Evolutionary conservation across 2,329 filamentous ascomycete species (phyloP).

Genomic region (Penicillium sp.): DNA sequence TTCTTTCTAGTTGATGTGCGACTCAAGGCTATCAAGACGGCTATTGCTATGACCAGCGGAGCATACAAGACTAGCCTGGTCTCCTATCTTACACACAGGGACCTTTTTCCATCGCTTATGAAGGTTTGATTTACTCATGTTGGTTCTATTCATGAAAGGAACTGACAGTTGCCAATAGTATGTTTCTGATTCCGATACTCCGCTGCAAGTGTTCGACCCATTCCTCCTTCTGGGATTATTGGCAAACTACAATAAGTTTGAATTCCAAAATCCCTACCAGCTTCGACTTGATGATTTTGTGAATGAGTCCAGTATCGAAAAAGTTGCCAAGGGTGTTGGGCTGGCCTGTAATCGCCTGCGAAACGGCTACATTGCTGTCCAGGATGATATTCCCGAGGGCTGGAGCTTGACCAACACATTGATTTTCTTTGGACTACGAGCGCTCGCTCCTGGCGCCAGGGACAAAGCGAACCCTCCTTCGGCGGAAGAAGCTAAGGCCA

Average conservation of each 20-base stretch:
- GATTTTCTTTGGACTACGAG: slow-evolving; percentile 73
- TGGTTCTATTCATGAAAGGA: neutral
- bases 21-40: slow-evolving; percentile 68
- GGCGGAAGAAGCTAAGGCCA: slow-evolving; percentile 68
- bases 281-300: slow-evolving; percentile 88
- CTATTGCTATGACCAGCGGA: slow-evolving; percentile 78
- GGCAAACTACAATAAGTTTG: slow-evolving; percentile 98
- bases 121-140: slow-evolving; percentile 52
- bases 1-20: slow-evolving; percentile 58
- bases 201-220: slow-evolving; percentile 58
- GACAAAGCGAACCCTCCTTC: slow-evolving; percentile 54
- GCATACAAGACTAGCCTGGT: slow-evolving; percentile 90
- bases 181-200: slow-evolving; percentile 66
- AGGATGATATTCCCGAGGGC: slow-evolving; percentile 80
- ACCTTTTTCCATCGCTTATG: slow-evolving; percentile 88
- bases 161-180: slow-evolving; percentile 46
- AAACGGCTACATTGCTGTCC: slow-evolving; percentile 70
- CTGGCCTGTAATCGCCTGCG: slow-evolving; percentile 60
- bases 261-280: slow-evolving; percentile 93
- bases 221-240: slow-evolving; percentile 77
- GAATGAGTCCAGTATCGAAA: slow-evolving; percentile 76
- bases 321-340: slow-evolving; percentile 69
- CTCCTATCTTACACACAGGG: slow-evolving; percentile 88
- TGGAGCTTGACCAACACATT: slow-evolving; percentile 78
- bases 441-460: slow-evolving; percentile 60